phyloP scores from a whole-genome alignment of 2,329 filamentous ascomycete species.

The Pseudohalonectria lignicola region DNA sequence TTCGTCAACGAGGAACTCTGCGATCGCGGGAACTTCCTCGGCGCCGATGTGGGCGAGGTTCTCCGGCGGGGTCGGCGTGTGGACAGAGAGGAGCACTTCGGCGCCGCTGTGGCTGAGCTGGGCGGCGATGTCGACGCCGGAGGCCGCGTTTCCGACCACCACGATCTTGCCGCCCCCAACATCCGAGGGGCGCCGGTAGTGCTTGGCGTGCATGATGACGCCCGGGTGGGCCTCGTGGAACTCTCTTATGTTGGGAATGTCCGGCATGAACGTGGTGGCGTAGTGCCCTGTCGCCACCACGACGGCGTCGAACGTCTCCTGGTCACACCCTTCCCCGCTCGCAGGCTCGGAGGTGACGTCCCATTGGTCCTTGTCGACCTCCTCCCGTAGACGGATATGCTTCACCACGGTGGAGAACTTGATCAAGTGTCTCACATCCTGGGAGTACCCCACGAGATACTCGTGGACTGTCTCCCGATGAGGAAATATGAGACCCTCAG shows the following conservation, averaged over 20 bases:
- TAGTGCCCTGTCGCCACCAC: slow-evolving; percentile 70
- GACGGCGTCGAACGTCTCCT: slow-evolving; percentile 58
- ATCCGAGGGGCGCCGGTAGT: slow-evolving; percentile 55
- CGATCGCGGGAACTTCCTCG: slow-evolving; percentile 46
- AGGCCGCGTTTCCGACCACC: slow-evolving; percentile 75
- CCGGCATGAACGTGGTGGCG: slow-evolving; percentile 55
- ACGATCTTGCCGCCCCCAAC: slow-evolving; percentile 66
- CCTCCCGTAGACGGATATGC: slow-evolving; percentile 34
- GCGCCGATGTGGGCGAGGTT: slow-evolving; percentile 32
- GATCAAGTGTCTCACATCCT: slow-evolving; percentile 56
- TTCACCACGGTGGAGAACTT: slow-evolving; percentile 60
- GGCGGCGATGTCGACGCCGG: slow-evolving; percentile 69
- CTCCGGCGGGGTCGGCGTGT: slow-evolving; percentile 33
- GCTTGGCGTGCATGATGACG: slow-evolving; percentile 64
- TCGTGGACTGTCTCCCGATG: slow-evolving; percentile 56
- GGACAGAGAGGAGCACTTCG: slow-evolving; percentile 50
- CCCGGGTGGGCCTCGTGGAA: slow-evolving; percentile 51
- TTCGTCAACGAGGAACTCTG: slow-evolving; percentile 38
- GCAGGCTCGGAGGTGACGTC: slow-evolving; percentile 38
- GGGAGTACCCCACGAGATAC: slow-evolving; percentile 64
- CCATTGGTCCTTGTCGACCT: slow-evolving; percentile 42
- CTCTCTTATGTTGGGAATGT: slow-evolving; percentile 43
- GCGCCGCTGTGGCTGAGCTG: slow-evolving; percentile 46
- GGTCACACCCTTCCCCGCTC: background rate
- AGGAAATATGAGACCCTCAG: slow-evolving; percentile 62